Conservation (phyloP, 2,329 filamentous ascomycete genomes). For the Aspergillus sp. region DNA sequence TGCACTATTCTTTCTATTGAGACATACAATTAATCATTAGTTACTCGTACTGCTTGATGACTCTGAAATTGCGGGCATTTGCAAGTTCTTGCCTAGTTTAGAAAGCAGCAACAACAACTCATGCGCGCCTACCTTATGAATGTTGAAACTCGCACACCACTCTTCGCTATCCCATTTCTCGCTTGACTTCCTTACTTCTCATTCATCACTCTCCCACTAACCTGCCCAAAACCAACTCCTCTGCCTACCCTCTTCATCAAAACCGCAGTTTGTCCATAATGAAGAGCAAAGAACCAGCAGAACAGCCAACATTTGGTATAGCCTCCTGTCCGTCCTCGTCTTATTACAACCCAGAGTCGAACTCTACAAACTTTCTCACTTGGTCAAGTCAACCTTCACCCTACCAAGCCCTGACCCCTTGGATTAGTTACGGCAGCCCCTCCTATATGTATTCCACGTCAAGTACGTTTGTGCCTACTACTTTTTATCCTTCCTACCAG, state of each 20-base stretch:
- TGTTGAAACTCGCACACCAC: not conserved
- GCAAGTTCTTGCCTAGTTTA: not conserved
- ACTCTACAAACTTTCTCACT: not conserved
- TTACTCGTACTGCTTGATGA: not conserved
- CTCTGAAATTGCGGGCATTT: not conserved
- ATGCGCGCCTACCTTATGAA: not conserved
- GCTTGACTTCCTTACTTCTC: not conserved
- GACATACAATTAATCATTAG: not conserved
- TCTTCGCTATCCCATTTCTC: not conserved
- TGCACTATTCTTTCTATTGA: constrained; percentile 7
- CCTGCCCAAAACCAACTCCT: too few relatives aligned
- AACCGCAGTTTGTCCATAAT: too few relatives aligned
- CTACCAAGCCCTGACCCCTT: constrained; percentile 1
- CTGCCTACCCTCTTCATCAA: not conserved
- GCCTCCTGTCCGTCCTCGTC: not conserved
- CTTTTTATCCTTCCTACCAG: not conserved
- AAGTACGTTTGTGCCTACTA: not conserved
- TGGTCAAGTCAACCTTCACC: not conserved
- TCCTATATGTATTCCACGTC: not conserved
- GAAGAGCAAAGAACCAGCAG: not conserved
- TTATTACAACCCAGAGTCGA: not conserved
- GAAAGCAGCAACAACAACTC: not conserved
- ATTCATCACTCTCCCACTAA: not conserved
- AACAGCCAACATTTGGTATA: not conserved
- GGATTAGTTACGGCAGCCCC: not conserved